phyloP scores from a whole-genome alignment of 23 red algal genomes.

The Gracilaria gracilis region DNA sequence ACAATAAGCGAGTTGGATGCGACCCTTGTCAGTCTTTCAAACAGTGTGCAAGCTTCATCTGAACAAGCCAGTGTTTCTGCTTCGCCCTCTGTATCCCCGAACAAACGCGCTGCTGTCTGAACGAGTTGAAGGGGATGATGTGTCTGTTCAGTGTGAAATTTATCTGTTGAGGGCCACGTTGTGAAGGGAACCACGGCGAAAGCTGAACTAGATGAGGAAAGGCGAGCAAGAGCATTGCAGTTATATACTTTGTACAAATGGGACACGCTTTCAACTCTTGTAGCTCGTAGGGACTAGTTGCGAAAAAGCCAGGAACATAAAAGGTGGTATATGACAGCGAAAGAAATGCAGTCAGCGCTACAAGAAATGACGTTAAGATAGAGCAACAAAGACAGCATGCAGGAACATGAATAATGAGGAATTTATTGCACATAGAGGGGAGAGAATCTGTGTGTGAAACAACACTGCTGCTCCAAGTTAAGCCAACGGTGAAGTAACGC shows the following conservation, averaged over 20 bases:
- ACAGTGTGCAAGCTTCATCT: neutral
- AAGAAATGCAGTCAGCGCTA: neutral
- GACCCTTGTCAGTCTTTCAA: slow-evolving; percentile 12
- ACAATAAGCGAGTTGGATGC: slow-evolving; percentile 25
- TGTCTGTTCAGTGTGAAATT: slow-evolving; percentile 24
- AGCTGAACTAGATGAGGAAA: neutral
- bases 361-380: neutral
- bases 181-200: neutral
- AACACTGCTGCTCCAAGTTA: slow-evolving; percentile 25
- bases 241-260: slow-evolving; percentile 9
- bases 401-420: neutral
- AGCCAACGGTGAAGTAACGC: slow-evolving; percentile 65
- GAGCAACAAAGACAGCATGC: neutral
- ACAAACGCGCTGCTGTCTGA: neutral
- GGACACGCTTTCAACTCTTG: neutral
- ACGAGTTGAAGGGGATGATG: neutral
- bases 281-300: neutral
- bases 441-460: neutral
- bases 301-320: neutral
- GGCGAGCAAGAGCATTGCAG: neutral
- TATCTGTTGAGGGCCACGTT: slow-evolving; percentile 8
- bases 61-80: neutral
- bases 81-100: neutral
- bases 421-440: neutral
- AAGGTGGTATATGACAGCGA: neutral